Evolutionary conservation across 805 yeast species (phyloP).

Genomic region (Priceomyces carsonii): DNA sequence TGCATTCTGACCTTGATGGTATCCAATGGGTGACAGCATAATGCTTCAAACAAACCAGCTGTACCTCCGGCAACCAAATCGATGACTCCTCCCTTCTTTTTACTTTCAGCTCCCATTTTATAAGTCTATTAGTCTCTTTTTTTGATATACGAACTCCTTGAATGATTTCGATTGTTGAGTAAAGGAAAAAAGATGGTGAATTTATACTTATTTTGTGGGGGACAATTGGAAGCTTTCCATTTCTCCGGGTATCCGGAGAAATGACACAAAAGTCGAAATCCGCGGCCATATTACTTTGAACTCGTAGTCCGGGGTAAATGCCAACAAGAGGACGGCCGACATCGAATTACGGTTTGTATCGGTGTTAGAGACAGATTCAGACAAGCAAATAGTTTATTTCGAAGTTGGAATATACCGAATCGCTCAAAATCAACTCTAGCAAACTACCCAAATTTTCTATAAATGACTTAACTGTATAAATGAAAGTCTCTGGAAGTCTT

Average conservation of each 20-base stretch:
- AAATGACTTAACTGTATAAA: conserved; percentile 7
- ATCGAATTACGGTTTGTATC: not conserved
- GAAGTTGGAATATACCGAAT: conserved; percentile 2
- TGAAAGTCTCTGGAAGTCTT: conserved; percentile 3
- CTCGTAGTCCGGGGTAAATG: conserved; percentile 9
- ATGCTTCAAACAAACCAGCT: conserved; percentile 97
- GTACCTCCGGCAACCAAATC: conserved; percentile 92
- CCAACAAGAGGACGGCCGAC: not conserved
- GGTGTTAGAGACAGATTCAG: not conserved
- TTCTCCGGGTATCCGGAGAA: conserved; percentile 15
- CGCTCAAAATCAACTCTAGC: conserved; percentile 5
- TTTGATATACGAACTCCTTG: not conserved
- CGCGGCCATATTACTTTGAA: conserved; percentile 7
- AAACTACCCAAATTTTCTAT: conserved; percentile 6
- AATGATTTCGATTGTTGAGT: not conserved
- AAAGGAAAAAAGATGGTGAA: not conserved
- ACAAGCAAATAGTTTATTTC: conserved; percentile 5
- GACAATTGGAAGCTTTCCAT: conserved; percentile 12
- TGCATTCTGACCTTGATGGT: conserved; percentile 98
- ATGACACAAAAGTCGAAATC: conserved; percentile 3
- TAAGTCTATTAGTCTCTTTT: conserved; percentile 1
- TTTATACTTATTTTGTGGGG: conserved; percentile 8
- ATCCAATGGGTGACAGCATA: conserved; percentile 97
- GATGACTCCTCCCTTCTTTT: conserved; percentile 47
- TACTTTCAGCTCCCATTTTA: conserved; percentile 16